phyloP scores from a whole-genome alignment of 2,329 filamentous ascomycete genomes.

The Fusarium sp. region DNA sequence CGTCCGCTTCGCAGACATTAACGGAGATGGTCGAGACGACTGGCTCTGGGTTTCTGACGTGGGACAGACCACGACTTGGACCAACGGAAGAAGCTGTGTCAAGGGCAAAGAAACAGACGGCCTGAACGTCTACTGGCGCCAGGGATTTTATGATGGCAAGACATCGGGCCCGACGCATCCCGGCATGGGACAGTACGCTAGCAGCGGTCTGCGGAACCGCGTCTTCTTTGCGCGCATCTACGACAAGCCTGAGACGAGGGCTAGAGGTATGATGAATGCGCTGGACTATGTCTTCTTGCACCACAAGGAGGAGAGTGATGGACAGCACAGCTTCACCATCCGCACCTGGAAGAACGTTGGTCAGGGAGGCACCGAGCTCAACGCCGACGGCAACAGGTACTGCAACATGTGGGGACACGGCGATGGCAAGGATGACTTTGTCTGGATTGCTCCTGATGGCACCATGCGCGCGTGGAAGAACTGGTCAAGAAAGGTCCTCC shows the following conservation, averaged over 20 bases:
- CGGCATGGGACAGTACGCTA: neutral
- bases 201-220: neutral
- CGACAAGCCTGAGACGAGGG: neutral
- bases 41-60: slow-evolving; percentile 42
- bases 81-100: slow-evolving; percentile 42
- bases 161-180: slow-evolving; percentile 36
- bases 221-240: slow-evolving; percentile 36
- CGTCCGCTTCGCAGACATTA: slow-evolving; percentile 45
- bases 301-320: neutral
- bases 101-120: slow-evolving; percentile 38
- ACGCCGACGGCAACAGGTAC: slow-evolving; percentile 36
- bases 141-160: slow-evolving; percentile 25
- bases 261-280: slow-evolving; percentile 3
- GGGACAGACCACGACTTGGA: slow-evolving; percentile 41
- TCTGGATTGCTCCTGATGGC: slow-evolving; percentile 23
- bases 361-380: slow-evolving; percentile 2
- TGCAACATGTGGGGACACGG: slow-evolving; percentile 39
- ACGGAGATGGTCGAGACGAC: slow-evolving; percentile 41
- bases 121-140: slow-evolving; percentile 41
- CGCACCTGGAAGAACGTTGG: slow-evolving; percentile 26
- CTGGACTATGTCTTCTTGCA: slow-evolving; percentile 37
- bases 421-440: slow-evolving; percentile 25
- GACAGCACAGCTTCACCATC: slow-evolving; percentile 11
- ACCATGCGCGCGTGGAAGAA: slow-evolving; percentile 8
- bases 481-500: neutral